phyloP scores from a whole-genome alignment of 192 early-diverging fungal species.

The Glomus cerebriforme region DNA sequence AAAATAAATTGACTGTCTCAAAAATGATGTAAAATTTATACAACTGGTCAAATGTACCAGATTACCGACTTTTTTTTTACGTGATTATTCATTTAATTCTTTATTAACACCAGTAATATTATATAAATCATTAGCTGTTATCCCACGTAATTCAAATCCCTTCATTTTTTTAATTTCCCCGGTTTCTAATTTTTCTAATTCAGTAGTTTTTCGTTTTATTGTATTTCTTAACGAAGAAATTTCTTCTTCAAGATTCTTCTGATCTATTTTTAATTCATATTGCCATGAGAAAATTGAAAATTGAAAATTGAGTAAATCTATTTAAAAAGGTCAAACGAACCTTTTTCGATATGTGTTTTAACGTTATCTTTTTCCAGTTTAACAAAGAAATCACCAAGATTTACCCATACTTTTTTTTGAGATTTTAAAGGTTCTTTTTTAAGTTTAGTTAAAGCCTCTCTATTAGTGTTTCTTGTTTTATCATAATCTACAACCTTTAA shows the following conservation, averaged over 20 bases:
- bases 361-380: conserved; percentile 54
- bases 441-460: conserved; percentile 54
- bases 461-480: conserved; percentile 54
- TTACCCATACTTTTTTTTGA: conserved; percentile 60
- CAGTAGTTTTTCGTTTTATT: conserved; percentile 46
- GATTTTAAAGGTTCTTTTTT: conserved; percentile 38
- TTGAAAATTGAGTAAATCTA: no score
- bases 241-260: conserved; percentile 48
- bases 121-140: conserved; percentile 24
- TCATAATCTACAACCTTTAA: conserved; percentile 61
- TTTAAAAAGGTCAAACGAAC: conserved; percentile 32
- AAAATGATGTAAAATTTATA: no score
- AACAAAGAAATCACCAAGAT: conserved; percentile 62
- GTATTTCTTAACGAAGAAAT: conserved; percentile 46
- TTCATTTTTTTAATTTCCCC: conserved; percentile 35
- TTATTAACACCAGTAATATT: conserved; percentile 24
- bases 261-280: conserved; percentile 40
- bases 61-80: no score
- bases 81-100: neutral
- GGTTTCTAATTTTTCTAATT: conserved; percentile 52
- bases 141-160: conserved; percentile 24
- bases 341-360: conserved; percentile 55
- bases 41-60: no score
- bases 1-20: no score
- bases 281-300: no score